Evolutionary conservation across 164 flowering plant species (phyloP), one percentile per base, ranked within the genome.

Genomic region (Tetrastigma voinierianum): DNA sequence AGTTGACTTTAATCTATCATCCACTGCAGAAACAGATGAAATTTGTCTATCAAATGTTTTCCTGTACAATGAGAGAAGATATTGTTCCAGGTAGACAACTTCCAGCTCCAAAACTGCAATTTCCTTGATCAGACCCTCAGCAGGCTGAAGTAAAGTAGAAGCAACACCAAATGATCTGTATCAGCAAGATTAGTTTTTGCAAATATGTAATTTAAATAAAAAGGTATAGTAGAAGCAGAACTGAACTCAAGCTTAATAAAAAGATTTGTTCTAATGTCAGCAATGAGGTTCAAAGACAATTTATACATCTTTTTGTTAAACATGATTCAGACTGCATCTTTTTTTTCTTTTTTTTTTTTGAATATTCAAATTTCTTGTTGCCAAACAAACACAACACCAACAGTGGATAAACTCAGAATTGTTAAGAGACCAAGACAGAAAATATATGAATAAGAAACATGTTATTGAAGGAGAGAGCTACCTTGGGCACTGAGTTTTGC

Each of bases 101-200:
- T 95, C 94, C 70, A 85, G 19, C 71, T 95, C 98, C 59, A 95
- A 56, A 17, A 80, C 74, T 20, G 95, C 84, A 48, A 90, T 86
- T 67, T 94, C 97, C 79, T 80, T 83, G 58, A 91, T 86, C 65
- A 94, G 82, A 59, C 89, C 87, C 70, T 81, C 77, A 4, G 89
- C 85, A 73, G 85, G 75, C 98, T 94, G 86, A 59, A 69, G 15
- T 51, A 15, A 49, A 64, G 58, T 7, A 10, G 40, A 66, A 66
- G 21, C 16, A 19, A 45, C 40, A 32, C 40, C 40, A 32, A 32
- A 32, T 32, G 40, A 7, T 32, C 40, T 3, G 40, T 32, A 32
- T 32, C 40, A 32, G 40, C 40, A 32, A 32, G 40, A 32, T 32
- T 32, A 32, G 40, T 32, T 32, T 1, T 0, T 14, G 44, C 10